Evolutionary conservation across 768 basidiomycete species (phyloP), one percentile per base, ranked within the genome.

Genomic region (Suillus plorans): DNA sequence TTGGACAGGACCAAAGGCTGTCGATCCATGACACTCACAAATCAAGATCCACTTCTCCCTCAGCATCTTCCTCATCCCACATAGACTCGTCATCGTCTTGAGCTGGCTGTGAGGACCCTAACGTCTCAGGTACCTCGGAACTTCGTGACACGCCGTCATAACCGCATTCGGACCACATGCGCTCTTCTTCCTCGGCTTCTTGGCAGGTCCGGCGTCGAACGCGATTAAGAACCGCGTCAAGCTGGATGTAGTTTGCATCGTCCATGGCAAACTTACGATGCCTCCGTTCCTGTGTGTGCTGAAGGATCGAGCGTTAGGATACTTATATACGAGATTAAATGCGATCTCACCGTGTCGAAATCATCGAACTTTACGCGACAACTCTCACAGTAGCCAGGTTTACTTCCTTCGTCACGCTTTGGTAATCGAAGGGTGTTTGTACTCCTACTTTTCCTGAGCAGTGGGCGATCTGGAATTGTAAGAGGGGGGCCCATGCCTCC

Each of bases 321-420:
- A 63, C 20, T 16, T 20, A 39, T 22, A 39, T 34, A 25, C 47
- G 31, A 62, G 22, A 4, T 60, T 61, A 28, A 64, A 34, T 31
- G 45, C 81, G 28, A 31, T 31, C 89, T 72, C 70, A 97, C 97
- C 69, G 80, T 77, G 66, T 86, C 85, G 70, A 99, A 97, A 76
- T 97, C 90, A 0, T 90, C 88, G 72, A 96, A 99, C 76, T 94
- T 94, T 63, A 83, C 72, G 45, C 97, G 86, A 76, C 97, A 99
- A 74, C 95, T 96, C 77, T 99, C 97, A 76, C 97, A 99, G 77
- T 98, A 99, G 5, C 97, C 97, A 5, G 96, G 91, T 71, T 97
- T 98, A 67, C 84, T 87, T 20, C 88, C 88, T 78, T 97, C 94
- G 64, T 95, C 92, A 45, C 92, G 87, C 72, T 86, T 89, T 9